Base-by-base conservation (phyloP, 2,329 filamentous ascomycete genomes). In the Lachnellula suecica region DNA sequence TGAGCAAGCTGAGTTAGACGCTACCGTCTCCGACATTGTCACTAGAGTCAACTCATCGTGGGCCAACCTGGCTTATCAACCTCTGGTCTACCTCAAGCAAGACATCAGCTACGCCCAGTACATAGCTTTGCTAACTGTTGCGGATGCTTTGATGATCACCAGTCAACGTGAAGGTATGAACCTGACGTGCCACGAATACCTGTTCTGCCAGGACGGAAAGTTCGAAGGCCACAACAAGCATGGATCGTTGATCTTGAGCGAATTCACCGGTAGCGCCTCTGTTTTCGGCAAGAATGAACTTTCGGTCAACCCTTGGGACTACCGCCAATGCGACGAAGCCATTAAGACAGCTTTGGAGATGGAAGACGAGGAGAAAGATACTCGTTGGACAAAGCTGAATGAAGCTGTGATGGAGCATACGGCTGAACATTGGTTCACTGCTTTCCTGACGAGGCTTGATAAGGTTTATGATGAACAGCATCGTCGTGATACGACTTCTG, bases 161-260 rank as follows among this genome's bases (percentile, higher is more conserved):
- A 95, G 91, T 67, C 84, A 97, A 63, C 90, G 94, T 47, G 93
- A 97, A 69, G 93, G 93, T 57, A 97, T 97, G 94, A 97, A 97
- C 68, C 73, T 97, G 51, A 97, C 93, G 0, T 92, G 89, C 5
- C 94, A 97, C 68, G 93, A 97, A 68, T 97, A 91, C 66, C 81
- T 97, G 29, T 89, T 90, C 60, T 97, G 92, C 66, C 93, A 97
- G 67, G 93, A 97, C 65, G 92, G 92, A 37, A 82, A 82, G 60
- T 78, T 79, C 47, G 73, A 82, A 56, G 76, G 79, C 2, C 75
- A 85, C 51, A 91, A 91, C 74, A 92, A 90, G 71, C 85, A 94
- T 64, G 91, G 91, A 2, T 92, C 91, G 1, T 78, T 97, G 40
- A 96, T 97, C 59, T 76, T 97, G 49, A 96, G 91, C 58, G 93